phyloP scores from a whole-genome alignment of 1,139 yeast species.

The Zhuliangozyma blackwelliae region DNA sequence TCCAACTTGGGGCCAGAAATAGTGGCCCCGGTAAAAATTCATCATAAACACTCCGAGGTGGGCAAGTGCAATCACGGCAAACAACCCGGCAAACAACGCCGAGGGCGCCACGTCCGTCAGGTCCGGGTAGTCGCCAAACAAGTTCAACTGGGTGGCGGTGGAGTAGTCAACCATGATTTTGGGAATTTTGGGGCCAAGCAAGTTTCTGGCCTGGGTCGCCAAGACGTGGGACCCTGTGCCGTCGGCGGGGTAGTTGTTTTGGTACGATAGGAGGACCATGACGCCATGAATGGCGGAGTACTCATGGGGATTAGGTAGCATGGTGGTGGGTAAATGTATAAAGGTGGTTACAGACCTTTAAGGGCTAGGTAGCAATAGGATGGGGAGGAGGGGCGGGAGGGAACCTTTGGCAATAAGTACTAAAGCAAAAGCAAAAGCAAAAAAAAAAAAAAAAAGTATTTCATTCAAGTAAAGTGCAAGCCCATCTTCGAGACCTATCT shows the following conservation, averaged over 20 bases:
- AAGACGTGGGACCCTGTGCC: conserved; percentile 48
- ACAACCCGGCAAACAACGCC: conserved; percentile 54
- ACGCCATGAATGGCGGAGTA: conserved; percentile 27
- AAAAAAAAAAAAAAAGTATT: not conserved
- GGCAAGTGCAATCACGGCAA: conserved; percentile 42
- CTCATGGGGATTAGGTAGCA: conserved; percentile 6
- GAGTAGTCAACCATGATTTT: conserved; percentile 29
- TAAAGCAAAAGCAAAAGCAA: no score
- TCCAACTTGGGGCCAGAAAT: conserved; percentile 54
- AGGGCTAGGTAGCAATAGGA: no score
- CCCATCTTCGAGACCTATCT: no score
- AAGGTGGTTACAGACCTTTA: no score
- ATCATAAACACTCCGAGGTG: conserved; percentile 49
- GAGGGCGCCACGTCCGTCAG: conserved; percentile 56
- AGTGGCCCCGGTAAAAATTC: conserved; percentile 58
- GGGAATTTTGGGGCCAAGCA: conserved; percentile 32
- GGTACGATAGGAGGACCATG: conserved; percentile 25
- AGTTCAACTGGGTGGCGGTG: conserved; percentile 40
- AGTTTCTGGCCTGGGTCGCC: conserved; percentile 23
- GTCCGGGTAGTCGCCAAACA: conserved; percentile 69
- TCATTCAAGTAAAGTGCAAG: no score
- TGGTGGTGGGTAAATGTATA: not conserved
- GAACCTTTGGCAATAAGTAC: not conserved
- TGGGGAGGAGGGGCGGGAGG: not conserved
- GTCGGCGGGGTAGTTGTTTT: conserved; percentile 40